phyloP scores from a whole-genome alignment of 139 green algal genomes.

The Chlamydomonas schloesseri region DNA sequence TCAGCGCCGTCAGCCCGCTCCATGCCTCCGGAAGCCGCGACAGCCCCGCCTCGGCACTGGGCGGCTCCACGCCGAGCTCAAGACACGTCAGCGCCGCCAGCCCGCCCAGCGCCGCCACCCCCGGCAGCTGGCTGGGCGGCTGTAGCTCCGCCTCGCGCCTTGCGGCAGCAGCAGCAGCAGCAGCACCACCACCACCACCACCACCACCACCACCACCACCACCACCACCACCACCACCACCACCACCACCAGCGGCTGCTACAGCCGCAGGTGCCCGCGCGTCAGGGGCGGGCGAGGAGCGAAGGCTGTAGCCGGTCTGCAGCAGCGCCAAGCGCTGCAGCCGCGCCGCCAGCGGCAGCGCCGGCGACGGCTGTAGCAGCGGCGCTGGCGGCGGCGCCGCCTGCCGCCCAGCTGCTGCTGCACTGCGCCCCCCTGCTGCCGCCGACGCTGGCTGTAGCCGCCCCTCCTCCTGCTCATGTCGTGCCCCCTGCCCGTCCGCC shows the following conservation, averaged over 20 bases:
- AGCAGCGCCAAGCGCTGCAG: constrained; percentile 7
- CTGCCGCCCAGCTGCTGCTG: not conserved
- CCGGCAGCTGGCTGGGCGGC: not conserved
- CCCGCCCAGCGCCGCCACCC: constrained; percentile 8
- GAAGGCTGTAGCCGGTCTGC: not conserved
- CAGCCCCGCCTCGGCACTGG: not conserved
- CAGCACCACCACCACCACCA: too few species aligned
- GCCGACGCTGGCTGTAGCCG: not conserved
- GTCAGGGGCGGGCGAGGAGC: too few species aligned
- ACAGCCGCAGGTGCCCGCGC: too few species aligned
- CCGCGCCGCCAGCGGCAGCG: not conserved
- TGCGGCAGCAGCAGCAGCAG: too few species aligned
- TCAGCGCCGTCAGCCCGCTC: constrained; percentile 1
- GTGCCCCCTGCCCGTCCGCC: too few species aligned
- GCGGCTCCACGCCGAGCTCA: not conserved
- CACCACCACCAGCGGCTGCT: too few species aligned
- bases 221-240: too few species aligned
- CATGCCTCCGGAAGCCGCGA: not conserved
- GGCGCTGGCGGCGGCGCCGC: not conserved
- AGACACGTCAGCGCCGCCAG: constrained; percentile 11
- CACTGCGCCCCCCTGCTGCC: not conserved
- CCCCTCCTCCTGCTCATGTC: too few species aligned
- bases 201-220: too few species aligned
- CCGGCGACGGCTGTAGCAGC: not conserved
- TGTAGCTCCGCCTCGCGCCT: not conserved